phyloP scores from a whole-genome alignment of 345 rosid species.

The Cardamine resedifolia region DNA sequence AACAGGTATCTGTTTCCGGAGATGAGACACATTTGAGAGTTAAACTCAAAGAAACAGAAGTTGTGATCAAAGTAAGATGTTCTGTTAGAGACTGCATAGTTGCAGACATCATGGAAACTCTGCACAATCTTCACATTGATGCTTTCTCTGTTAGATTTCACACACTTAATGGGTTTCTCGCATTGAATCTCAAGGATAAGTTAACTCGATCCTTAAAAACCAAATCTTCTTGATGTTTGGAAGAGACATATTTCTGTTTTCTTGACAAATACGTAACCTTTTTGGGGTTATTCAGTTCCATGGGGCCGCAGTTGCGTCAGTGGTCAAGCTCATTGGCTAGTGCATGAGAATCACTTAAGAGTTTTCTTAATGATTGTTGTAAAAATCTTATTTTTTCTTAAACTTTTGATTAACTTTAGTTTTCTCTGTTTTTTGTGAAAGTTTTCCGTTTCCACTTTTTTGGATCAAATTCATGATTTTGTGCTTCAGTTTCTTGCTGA shows the following conservation, averaged over 20 bases:
- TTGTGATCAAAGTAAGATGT: too few relatives aligned
- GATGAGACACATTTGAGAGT: neutral
- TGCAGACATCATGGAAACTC: too few relatives aligned
- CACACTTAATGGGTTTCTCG: conserved; percentile 51
- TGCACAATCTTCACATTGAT: too few relatives aligned
- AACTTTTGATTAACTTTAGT: neutral
- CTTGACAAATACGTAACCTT: conserved; percentile 3
- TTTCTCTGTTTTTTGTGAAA: neutral
- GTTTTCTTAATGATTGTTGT: conserved; percentile 12
- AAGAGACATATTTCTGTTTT: neutral
- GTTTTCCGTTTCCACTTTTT: neutral
- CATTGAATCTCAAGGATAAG: conserved; percentile 62
- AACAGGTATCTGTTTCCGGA: conserved; percentile 24
- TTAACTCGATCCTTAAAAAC: too few relatives aligned
- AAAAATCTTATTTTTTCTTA: neutral
- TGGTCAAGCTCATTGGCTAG: conserved; percentile 47
- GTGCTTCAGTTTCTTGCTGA: conserved; percentile 15
- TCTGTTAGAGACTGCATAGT: too few relatives aligned
- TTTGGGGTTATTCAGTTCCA: conserved; percentile 49
- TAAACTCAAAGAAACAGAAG: too few relatives aligned
- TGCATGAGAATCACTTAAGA: conserved; percentile 44
- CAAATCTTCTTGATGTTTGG: neutral
- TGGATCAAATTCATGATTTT: neutral
- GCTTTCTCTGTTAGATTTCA: too few relatives aligned
- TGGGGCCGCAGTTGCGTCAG: conserved; percentile 60